Evolutionary conservation across 2,329 filamentous ascomycete species (phyloP), one percentile per base, ranked within the genome.

Genomic region (Chaetoscypha palmicola): DNA sequence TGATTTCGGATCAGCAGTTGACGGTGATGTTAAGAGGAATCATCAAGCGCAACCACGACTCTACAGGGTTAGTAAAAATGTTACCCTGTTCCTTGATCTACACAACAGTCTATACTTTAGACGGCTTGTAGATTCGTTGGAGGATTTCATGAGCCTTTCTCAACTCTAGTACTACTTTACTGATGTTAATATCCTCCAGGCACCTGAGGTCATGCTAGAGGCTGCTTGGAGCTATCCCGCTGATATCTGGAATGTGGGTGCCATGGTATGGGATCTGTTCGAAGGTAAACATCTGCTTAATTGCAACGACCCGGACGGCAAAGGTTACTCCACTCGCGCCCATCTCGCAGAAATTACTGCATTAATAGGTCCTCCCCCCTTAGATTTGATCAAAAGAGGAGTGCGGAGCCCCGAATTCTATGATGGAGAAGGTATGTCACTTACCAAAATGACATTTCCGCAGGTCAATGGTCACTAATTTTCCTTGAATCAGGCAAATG

Each of bases 171-270:
- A 19, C n/a, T n/a, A n/a, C n/a, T n/a, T n/a, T n/a, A n/a, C n/a
- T n/a, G n/a, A n/a, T n/a, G n/a, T n/a, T n/a, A n/a, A n/a, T n/a
- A n/a, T n/a, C n/a, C n/a, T n/a, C n/a, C n/a, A 22, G 34, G 19
- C 36, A 17, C 36, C 65, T 0, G 67, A 76, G 47, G 69, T 75
- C 7, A 71, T 75, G 3, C 40, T 76, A 0, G 49, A 64, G 19
- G 52, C 58, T 47, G 2, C 63, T 1, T 76, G 70, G 71, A 60
- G 59, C 0, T 70, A 68, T 40, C 57, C 62, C 7, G 59, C 70
- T 14, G 71, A 76, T 54, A 68, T 76, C 41, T 76, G 71, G 72
- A 74, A 71, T 47, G 62, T 63, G 1, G 70, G 69, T 4, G 69
- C 65, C 44, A 65, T 74, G 70, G 68, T 72, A 23, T 76, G 70